These are phyloP conservation scores for Blastocrithidia nonstop DNA, from an alignment of 208 protist genomes.

Conservation along the genomic window DNA sequence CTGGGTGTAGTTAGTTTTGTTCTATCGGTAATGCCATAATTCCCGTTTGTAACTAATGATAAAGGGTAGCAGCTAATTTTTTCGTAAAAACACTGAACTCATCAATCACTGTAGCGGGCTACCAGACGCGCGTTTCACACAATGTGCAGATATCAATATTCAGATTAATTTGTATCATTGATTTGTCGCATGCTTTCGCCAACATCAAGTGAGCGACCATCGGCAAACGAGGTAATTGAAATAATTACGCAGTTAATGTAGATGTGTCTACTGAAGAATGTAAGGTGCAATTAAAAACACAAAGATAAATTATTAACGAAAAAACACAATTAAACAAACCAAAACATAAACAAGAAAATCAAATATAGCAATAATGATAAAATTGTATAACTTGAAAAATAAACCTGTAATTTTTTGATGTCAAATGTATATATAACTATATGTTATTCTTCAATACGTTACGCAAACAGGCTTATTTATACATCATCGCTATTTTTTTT, in stretches of 20 bases:
- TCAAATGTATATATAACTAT: too few species aligned
- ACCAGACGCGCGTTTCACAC: constrained; percentile 21
- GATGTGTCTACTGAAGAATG: constrained; percentile 17
- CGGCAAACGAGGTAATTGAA: constrained; percentile 18
- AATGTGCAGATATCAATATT: constrained; percentile 26
- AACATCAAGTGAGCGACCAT: constrained; percentile 24
- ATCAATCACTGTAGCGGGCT: constrained; percentile 17
- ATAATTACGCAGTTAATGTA: constrained; percentile 44
- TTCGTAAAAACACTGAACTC: constrained; percentile 34
- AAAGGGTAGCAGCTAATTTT: constrained; percentile 35
- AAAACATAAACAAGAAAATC: background rate
- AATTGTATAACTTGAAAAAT: too few species aligned
- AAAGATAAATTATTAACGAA: too few species aligned
- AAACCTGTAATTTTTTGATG: too few species aligned
- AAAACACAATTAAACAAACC: too few species aligned
- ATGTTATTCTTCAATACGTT: too few species aligned
- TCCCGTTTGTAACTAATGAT: constrained; percentile 26
- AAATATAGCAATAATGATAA: background rate
- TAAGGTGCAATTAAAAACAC: constrained; percentile 1
- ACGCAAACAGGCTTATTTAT: background rate
- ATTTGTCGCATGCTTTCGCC: constrained; percentile 53
- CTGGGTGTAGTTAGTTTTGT: constrained; percentile 70
- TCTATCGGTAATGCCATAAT: constrained; percentile 61
- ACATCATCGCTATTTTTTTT: background rate
- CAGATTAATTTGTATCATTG: constrained; percentile 31